A percentile compares a stretch with the other conserved stretches of the same genome.
Conservation (phyloP, 2,329 filamentous ascomycete species). For the Neospermospora avenae region DNA sequence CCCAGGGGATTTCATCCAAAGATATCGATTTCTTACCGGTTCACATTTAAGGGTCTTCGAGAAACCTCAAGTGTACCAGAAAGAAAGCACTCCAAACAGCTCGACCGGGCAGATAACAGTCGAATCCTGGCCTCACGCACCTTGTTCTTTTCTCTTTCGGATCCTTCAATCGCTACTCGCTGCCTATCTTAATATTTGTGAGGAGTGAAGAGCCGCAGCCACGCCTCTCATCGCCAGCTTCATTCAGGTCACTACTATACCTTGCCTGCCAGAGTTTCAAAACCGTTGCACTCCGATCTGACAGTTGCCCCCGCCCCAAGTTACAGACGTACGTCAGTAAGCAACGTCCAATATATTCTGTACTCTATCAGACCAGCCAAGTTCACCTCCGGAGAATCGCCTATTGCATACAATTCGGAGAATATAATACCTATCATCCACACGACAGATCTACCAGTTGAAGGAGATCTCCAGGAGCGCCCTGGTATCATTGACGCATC, state of each 20-base stretch:
- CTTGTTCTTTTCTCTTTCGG: background rate
- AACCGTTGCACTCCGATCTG: conserved; percentile 16
- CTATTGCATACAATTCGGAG: background rate
- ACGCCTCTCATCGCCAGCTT: background rate
- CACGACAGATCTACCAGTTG: background rate
- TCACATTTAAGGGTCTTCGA: conserved; percentile 11
- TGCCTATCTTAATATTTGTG: conserved; percentile 4
- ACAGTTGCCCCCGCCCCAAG: conserved; percentile 2
- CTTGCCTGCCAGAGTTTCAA: conserved; percentile 24
- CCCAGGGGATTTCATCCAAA: conserved; percentile 11
- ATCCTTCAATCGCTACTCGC: conserved; percentile 5
- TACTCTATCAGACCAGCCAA: background rate
- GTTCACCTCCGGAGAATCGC: background rate
- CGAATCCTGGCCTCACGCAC: background rate
- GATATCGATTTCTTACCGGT: conserved; percentile 22
- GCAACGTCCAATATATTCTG: conserved; percentile 10
- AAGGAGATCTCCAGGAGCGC: conserved; percentile 1
- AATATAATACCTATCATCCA: background rate
- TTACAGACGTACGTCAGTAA: conserved; percentile 7
- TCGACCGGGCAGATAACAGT: background rate
- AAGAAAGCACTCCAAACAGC: conserved; percentile 10
- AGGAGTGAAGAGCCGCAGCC: background rate
- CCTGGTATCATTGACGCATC: background rate
- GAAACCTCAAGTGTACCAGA: conserved; percentile 2
- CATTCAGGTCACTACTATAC: background rate